Base-by-base conservation (phyloP, 352 stramenopile species). In the Pythium vanterpoolii region DNA sequence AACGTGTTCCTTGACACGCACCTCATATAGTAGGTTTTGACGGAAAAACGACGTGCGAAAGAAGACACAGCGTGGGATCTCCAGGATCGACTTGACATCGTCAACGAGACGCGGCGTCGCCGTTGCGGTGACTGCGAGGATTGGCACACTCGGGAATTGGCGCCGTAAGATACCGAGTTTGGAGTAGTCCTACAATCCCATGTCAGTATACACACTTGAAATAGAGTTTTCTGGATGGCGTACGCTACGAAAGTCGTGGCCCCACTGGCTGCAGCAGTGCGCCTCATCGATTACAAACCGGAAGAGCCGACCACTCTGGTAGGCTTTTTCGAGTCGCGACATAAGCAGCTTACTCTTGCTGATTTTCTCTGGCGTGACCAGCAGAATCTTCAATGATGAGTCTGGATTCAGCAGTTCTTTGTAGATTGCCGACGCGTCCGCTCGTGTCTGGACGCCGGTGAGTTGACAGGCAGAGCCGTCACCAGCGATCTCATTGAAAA, bases 271-370 rank as follows among this genome's bases (percentile, higher is more conserved):
- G 45, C 75, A 88, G 49, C 87, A 96, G 45, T 96, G 86, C 4
- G 83, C 85, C 72, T 97, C 84, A 68, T 98, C 95, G 67, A 98
- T 93, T 7, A 98, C 94, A 71, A 98, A 97, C 8, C 91, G 79
- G 47, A 89, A 80, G 13, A 98, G 70, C 13, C 90, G 70, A 51
- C 66, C 83, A 51, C 31, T 77, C 61, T 87, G 73, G 55, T 95
- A 79, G 8, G 96, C 71, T 58, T 95, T 96, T 62, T 98, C 86
- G n/a, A 98, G 71, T 66, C 96, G 86, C 11, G 77, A 89, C 72
- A 93, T 90, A 19, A 98, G 77, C 27, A 89, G 72, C 28, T 93
- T 89, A 50, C 79, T 96, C 38, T 96, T 94, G 40, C 79, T 80
- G 16, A 98, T 79, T 56, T 97, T 97, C 67, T 98, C 93, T 8